Conservation (phyloP, 176 grass and related monocot genomes). For the Cenchrus purpureus region DNA sequence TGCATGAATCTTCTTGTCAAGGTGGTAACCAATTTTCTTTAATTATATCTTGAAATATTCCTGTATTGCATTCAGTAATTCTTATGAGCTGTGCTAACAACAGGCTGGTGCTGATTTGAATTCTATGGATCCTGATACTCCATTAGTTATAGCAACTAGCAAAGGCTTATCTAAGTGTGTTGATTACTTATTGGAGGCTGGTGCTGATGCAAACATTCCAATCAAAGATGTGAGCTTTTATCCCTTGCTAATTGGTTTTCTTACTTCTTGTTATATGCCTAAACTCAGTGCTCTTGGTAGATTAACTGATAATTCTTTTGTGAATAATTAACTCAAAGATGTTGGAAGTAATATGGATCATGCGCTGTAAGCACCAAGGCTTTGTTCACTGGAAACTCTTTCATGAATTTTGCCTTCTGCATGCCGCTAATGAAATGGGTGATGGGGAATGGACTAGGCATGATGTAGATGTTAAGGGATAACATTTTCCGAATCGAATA, state of each 20-base stretch:
- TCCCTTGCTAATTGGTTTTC: constrained; percentile 13
- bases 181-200: constrained; percentile 34
- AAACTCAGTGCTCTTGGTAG: background rate
- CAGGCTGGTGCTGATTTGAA: constrained; percentile 34
- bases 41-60: background rate
- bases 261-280: background rate
- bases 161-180: constrained; percentile 16
- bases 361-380: background rate
- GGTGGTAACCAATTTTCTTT: background rate
- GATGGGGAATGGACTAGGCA: background rate
- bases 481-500: background rate
- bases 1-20: constrained; percentile 29
- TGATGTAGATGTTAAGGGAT: background rate
- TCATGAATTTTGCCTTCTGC: background rate
- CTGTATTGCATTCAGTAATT: background rate
- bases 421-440: background rate
- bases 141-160: constrained; percentile 36
- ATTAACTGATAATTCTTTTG: background rate
- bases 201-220: background rate
- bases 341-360: background rate
- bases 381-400: background rate
- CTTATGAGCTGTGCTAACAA: background rate
- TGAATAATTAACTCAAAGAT: background rate
- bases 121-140: constrained; percentile 25
- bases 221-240: background rate